A percentile compares a stretch with the other conserved stretches of the same genome.
These are phyloP conservation scores for Carex arenaria DNA, from an alignment of 202 grass and related monocot species.

Conservation along the genomic window DNA sequence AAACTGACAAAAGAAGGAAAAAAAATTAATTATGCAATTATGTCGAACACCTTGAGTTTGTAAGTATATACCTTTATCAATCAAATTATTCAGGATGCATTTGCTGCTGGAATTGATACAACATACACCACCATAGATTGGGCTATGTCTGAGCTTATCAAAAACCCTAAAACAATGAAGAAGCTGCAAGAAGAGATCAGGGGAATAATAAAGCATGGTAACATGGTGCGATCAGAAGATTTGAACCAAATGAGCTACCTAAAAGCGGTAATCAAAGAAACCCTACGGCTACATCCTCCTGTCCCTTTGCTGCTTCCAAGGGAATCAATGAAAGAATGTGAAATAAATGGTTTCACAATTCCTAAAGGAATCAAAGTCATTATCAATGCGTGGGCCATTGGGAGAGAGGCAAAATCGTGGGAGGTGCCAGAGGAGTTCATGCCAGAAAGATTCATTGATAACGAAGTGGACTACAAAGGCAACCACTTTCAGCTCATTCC, in stretches of 20 bases:
- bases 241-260: constrained; percentile 11
- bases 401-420: constrained; percentile 18
- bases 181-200: too few relatives aligned
- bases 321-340: constrained; percentile 1
- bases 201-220: neutral
- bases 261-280: constrained; percentile 15
- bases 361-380: constrained; percentile 19
- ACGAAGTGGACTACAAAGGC: neutral
- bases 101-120: too few relatives aligned
- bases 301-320: constrained; percentile 1
- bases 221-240: neutral
- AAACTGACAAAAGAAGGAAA: neutral
- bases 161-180: too few relatives aligned
- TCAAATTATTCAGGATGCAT: too few relatives aligned
- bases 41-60: too few relatives aligned
- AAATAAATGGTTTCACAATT: constrained; percentile 6
- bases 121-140: too few relatives aligned
- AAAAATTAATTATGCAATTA: too few relatives aligned
- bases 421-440: neutral
- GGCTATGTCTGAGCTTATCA: too few relatives aligned
- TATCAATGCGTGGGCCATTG: constrained; percentile 16
- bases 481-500: constrained; percentile 9
- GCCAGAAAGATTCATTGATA: constrained; percentile 14
- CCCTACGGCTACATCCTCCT: constrained; percentile 2
- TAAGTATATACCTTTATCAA: too few relatives aligned